Evolutionary conservation across 1,284 basidiomycete species (phyloP), one percentile per base, ranked within the genome.

Genomic region (Rhodotorula sp.): DNA sequence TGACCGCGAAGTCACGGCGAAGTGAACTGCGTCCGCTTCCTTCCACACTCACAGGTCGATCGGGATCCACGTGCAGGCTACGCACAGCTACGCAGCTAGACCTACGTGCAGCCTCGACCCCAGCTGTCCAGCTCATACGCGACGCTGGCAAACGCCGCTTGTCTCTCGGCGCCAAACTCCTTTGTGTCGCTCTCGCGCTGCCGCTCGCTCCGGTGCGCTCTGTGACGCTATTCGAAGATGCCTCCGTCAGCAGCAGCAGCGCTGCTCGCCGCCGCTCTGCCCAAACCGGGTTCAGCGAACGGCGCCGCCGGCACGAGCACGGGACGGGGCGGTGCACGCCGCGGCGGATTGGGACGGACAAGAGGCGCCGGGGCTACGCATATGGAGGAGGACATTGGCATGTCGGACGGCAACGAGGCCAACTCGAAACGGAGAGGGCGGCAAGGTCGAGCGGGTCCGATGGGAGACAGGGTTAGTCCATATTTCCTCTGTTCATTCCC

Each of bases 391-490:
- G 74, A 75, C 44, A 62, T 74, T 2, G 74, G 74, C 29, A 73
- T 75, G 74, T 59, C 55, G 8, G 74, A 75, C 26, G 64, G 46
- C 4, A 51, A 46, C 22, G 67, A 67, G n/a, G 64, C 45, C 0
- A 61, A 45, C 3, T 58, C 54, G 5, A 64, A 53, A n/a, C 26
- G 70, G 44, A 59, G 61, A 42, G 69, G 74, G 6, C 53, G 67
- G 59, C 68, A 67, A 45, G 59, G 59, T 4, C 29, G 67, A 48
- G 30, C 37, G 24, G 64, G 68, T 14, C 74, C 74, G 15, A 75
- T 75, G 74, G 74, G 74, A 24, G 65, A 75, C 30, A n/a, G 74
- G 24, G 73, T 74, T 20, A 67, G 73, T 67, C 37, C 4, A 29
- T 8, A 22, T 33, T 29, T 33, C 42, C n/a, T 12, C 17, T 29